These are phyloP conservation scores for Lagenaria siceraria DNA, from an alignment of 306 rosid species.

Conservation along the genomic window DNA sequence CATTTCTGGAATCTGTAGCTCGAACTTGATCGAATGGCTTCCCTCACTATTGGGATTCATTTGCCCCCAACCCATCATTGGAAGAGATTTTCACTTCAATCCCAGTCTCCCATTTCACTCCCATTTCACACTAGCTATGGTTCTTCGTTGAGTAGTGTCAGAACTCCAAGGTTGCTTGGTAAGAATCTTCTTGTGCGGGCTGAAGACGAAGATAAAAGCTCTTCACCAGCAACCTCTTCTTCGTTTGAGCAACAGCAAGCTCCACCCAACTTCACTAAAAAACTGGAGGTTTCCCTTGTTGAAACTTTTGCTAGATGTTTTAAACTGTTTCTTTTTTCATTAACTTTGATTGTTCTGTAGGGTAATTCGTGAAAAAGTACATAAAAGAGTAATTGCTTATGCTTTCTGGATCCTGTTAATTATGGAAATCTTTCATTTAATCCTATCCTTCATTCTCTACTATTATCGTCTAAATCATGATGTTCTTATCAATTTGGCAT, in stretches of 20 bases:
- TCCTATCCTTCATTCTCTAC: not conserved
- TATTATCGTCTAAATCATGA: not conserved
- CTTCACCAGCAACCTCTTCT: conserved; percentile 25
- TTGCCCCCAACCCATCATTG: conserved; percentile 22
- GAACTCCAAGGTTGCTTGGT: conserved; percentile 32
- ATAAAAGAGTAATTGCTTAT: not conserved
- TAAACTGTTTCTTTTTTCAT: not conserved
- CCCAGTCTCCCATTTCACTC: conserved; percentile 12
- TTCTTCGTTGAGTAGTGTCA: conserved; percentile 21
- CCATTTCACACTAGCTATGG: conserved; percentile 24
- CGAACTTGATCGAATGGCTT: conserved; percentile 29
- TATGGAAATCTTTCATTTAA: no score
- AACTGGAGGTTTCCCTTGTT: conserved; percentile 37
- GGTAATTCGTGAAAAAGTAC: not conserved
- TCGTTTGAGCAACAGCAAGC: conserved; percentile 27
- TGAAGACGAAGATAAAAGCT: conserved; percentile 47
- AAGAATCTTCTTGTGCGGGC: conserved; percentile 50
- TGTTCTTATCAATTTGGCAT: not conserved
- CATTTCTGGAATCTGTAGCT: not conserved
- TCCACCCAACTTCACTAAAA: conserved; percentile 33
- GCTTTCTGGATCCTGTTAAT: no score
- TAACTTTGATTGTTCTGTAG: not conserved
- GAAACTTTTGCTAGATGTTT: not conserved
- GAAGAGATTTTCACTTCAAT: conserved; percentile 15
- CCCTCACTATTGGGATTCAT: conserved; percentile 43